Base-by-base conservation (phyloP, 2,329 filamentous ascomycete species). In the Didymella exigua region DNA sequence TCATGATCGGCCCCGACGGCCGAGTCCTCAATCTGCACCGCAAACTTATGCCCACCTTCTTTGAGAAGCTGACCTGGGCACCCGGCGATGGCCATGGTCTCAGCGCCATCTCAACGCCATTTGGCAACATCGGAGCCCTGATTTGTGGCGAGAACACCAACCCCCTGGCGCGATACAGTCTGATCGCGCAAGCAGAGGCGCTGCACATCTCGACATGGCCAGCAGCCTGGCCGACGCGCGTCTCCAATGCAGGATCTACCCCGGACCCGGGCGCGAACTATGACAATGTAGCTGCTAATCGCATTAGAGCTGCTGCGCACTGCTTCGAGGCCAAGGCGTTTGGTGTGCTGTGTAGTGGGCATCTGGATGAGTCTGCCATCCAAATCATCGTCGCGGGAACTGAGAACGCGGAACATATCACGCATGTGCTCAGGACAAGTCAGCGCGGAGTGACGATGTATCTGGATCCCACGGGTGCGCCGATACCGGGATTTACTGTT, bases 81-180 rank as follows among this genome's bases (percentile, higher is more conserved):
- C 76, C 77, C 2, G 82, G 82, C 0, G 82, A 85, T 60, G 82
- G 82, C 0, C 51, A 78, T 24, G 82, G 82, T 0, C 60, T 85
- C 4, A 70, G 68, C 1, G 77, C 84, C 0, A 76, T 78, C 0
- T 73, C 82, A 0, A 82, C 79, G 0, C 52, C 58, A 0, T 75
- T 75, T 41, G 82, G 81, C 1, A 79, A 75, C 47, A 75, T 84
- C 9, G 82, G 81, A 0, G 73, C 68, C 4, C 63, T 84, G 48
- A 83, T 85, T 14, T 85, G 82, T 58, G 82, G 82, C 2, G 83
- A 85, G 66, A 85, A 85, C 43, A 84, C 81, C 0, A 85, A 85
- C 55, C 82, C 82, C 0, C 65, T 85, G 0, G 82, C 82, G 1
- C 67, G 81, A 13, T 85, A 81, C 36, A 60, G 76, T 0, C 63